Percentiles rank a stretch among this genome's conserved stretches.
Evolutionary conservation across 2,329 filamentous ascomycete genomes (phyloP).

Genomic region (Emmonsiellopsis sp.): DNA sequence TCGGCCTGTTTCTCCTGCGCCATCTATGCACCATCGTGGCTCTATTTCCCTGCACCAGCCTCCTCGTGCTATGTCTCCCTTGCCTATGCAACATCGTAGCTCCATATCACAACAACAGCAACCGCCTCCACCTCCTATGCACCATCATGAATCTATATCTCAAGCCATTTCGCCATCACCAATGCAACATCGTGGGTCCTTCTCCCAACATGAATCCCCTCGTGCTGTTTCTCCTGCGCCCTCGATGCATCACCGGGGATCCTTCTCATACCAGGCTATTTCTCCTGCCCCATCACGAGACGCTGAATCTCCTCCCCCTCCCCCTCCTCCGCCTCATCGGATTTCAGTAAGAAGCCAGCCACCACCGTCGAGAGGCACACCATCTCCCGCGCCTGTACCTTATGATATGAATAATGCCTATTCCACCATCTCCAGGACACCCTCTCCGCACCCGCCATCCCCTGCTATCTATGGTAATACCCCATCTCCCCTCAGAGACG

Average conservation of each 20-base stretch:
- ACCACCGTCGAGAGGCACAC: constrained; percentile 15
- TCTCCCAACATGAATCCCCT: constrained; percentile 11
- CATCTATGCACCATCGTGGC: background rate
- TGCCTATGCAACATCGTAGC: background rate
- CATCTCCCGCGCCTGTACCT: constrained; percentile 23
- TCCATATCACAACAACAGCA: background rate
- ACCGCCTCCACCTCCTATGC: constrained; percentile 10
- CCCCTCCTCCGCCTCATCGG: constrained; percentile 72
- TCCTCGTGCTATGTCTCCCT: constrained; percentile 11
- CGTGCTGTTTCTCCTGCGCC: background rate
- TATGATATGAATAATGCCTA: constrained; percentile 35
- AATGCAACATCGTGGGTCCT: background rate
- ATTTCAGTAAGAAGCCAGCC: constrained; percentile 40
- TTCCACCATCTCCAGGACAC: constrained; percentile 32
- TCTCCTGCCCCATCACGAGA: background rate
- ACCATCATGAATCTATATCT: background rate
- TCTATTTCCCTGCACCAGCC: background rate
- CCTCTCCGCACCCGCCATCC: constrained; percentile 48
- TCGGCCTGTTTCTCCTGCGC: background rate
- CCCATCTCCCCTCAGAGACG: constrained; percentile 82
- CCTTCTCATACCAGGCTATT: constrained; percentile 5
- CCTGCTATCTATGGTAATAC: constrained; percentile 61
- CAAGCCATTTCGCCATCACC: background rate
- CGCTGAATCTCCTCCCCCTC: constrained; percentile 61
- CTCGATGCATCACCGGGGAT: background rate